Base-by-base conservation (phyloP, 2,329 filamentous ascomycete species). In the Epichloe sibirici region DNA sequence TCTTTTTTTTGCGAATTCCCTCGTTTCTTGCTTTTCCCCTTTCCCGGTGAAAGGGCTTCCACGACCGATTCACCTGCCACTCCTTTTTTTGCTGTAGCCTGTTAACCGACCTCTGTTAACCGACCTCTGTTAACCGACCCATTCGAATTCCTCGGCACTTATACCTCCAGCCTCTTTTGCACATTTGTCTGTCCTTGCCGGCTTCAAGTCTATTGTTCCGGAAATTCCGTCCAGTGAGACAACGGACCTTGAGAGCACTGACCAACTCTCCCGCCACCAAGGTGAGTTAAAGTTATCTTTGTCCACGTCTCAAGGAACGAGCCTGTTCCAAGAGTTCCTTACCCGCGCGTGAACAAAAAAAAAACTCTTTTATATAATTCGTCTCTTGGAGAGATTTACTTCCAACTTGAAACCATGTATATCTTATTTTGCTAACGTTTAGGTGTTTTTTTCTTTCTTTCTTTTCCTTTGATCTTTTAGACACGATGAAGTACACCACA, bases 401-500 rank as follows among this genome's bases (percentile, higher is more conserved):
- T 9, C 8, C 8, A 3, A 1, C 2, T 31, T 31, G 28, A 31
- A 31, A 17, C 13, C 8, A 28, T 45, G 44, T 17, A 15, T 12
- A 42, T 49, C 12, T 23, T 28, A 28, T 23, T 5, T 49, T 34
- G 39, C 48, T 49, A 21, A 42, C 15, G 4, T 9, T 15, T 2
- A 11, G n/a, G 3, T 12, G 2, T 2, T 7, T 31, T 34, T 28
- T 21, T 2, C n/a, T 21, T 21, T 2, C 17, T 17, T 21, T 28
- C 9, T 37, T 28, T 25, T 11, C 15, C 21, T 13, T 38, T 28
- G 43, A 42, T 23, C 35, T 43, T 31, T 8, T 21, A 46, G 17
- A 51, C 15, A n/a, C 40, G 28, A 70, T 70, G 67, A 70, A 65
- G 60, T 57, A 61, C 52, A 53, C 58, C n/a, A 46, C 61, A 15